A percentile compares a stretch with the other conserved stretches of the same genome.
Evolutionary conservation across 371 early-diverging fungal genomes (phyloP).

Genomic region (Thermomucor indicae-seudaticae): DNA sequence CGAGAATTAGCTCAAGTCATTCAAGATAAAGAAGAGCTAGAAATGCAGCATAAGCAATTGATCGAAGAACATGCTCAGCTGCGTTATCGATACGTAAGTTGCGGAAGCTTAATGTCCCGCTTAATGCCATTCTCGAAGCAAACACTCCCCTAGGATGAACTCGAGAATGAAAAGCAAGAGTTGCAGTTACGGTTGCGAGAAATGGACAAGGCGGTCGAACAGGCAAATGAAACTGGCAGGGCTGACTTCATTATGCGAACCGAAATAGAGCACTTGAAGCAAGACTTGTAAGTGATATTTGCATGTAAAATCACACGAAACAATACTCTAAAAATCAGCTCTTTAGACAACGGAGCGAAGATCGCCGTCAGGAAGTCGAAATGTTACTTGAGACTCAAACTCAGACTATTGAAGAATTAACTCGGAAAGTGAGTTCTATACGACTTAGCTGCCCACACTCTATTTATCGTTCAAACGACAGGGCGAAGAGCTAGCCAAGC

Average conservation of each 20-base stretch:
- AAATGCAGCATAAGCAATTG: conserved; percentile 49
- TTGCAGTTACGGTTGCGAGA: conserved; percentile 63
- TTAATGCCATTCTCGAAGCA: not conserved
- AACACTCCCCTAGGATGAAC: conserved; percentile 53
- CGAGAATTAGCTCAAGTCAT: conserved; percentile 15
- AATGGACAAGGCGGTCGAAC: conserved; percentile 63
- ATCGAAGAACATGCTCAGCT: conserved; percentile 55
- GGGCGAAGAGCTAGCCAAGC: conserved; percentile 51
- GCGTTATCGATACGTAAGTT: conserved; percentile 57
- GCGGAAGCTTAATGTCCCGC: not conserved
- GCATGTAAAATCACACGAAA: not conserved
- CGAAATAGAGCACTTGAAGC: conserved; percentile 84
- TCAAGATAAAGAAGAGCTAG: conserved; percentile 57
- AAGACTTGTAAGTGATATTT: conserved; percentile 63
- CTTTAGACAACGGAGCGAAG: conserved; percentile 72
- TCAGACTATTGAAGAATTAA: conserved; percentile 60
- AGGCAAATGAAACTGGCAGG: conserved; percentile 74
- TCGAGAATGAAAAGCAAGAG: conserved; percentile 61
- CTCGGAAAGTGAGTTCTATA: conserved; percentile 41
- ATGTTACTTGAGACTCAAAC: conserved; percentile 54
- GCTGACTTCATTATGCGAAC: conserved; percentile 80
- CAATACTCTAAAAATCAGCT: not conserved
- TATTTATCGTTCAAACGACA: not conserved
- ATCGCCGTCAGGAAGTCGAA: conserved; percentile 71
- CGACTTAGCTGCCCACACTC: no score